These are phyloP conservation scores for Cymodocea nodosa DNA, from an alignment of 116 monocot genomes.

Conservation along the genomic window DNA sequence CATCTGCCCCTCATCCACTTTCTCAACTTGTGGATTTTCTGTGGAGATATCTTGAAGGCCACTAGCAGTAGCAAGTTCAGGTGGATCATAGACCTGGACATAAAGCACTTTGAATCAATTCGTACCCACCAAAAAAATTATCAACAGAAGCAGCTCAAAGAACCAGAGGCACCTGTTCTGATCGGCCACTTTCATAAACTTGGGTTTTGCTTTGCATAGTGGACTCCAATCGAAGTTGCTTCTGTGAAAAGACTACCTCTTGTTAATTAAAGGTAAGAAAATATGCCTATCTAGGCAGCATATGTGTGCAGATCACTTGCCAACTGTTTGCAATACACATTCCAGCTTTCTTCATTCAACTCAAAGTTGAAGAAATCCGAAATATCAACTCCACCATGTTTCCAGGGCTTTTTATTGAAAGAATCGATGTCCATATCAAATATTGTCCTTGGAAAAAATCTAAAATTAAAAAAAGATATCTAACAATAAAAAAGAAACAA, in stretches of 20 bases:
- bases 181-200: slow-evolving; percentile 90
- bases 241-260: slow-evolving; percentile 22
- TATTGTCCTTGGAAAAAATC: slow-evolving; percentile 42
- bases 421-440: slow-evolving; percentile 91
- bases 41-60: slow-evolving; percentile 58
- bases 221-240: slow-evolving; percentile 82
- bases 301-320: slow-evolving; percentile 19
- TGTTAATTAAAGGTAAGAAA: not conserved
- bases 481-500: too few relatives aligned
- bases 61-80: slow-evolving; percentile 95
- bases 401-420: slow-evolving; percentile 98
- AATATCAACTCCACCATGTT: slow-evolving; percentile 71
- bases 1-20: slow-evolving; percentile 34
- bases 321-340: slow-evolving; percentile 73
- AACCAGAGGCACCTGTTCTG: slow-evolving; percentile 54
- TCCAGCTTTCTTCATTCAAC: slow-evolving; percentile 87
- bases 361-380: slow-evolving; percentile 96
- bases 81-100: slow-evolving; percentile 98
- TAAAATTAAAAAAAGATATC: too few relatives aligned
- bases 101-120: not conserved
- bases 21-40: slow-evolving; percentile 33
- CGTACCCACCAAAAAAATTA: not conserved
- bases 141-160: not conserved
- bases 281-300: not conserved
- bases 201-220: slow-evolving; percentile 98